Conservation (phyloP, 352 stramenopile genomes). For the Phytophthora hybrid region DNA sequence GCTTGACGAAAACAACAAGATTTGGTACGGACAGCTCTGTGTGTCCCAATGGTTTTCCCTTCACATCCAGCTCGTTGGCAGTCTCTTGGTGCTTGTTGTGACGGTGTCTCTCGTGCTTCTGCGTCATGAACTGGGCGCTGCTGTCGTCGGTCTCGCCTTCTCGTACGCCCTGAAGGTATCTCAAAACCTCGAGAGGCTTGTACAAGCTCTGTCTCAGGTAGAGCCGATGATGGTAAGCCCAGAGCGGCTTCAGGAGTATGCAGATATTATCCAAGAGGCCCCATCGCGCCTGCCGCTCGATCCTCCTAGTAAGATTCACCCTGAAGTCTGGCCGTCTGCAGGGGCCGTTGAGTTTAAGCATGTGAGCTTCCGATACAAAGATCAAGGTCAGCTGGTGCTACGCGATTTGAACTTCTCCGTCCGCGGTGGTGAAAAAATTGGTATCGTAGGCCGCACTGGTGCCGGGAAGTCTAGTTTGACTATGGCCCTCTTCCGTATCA, state of each 20-base stretch:
- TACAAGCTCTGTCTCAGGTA: slow-evolving; percentile 67
- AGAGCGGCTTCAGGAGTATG: slow-evolving; percentile 91
- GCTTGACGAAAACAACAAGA: slow-evolving; percentile 54
- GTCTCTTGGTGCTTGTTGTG: slow-evolving; percentile 88
- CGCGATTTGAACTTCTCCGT: slow-evolving; percentile 39
- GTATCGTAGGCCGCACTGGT: slow-evolving; percentile 90
- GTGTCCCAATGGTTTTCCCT: slow-evolving; percentile 62
- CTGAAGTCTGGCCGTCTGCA: slow-evolving; percentile 69
- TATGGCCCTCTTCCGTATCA: slow-evolving; percentile 90
- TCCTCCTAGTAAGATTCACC: slow-evolving; percentile 42
- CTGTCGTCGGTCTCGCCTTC: slow-evolving; percentile 86
- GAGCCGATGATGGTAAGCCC: slow-evolving; percentile 90
- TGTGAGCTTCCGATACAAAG: slow-evolving; percentile 91
- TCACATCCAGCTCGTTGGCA: slow-evolving; percentile 77
- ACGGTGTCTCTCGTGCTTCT: slow-evolving; percentile 59
- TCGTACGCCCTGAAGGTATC: slow-evolving; percentile 92
- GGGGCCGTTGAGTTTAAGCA: slow-evolving; percentile 86
- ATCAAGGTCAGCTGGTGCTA: slow-evolving; percentile 61
- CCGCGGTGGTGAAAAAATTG: slow-evolving; percentile 72
- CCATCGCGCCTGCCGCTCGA: slow-evolving; percentile 53
- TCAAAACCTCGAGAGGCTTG: slow-evolving; percentile 77
- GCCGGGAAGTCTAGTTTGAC: slow-evolving; percentile 89
- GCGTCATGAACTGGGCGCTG: slow-evolving; percentile 53
- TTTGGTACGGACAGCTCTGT: slow-evolving; percentile 47
- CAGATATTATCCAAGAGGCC: slow-evolving; percentile 59